Base-by-base conservation (phyloP, 2,329 filamentous ascomycete species). In the Trichoderma guizhouense region DNA sequence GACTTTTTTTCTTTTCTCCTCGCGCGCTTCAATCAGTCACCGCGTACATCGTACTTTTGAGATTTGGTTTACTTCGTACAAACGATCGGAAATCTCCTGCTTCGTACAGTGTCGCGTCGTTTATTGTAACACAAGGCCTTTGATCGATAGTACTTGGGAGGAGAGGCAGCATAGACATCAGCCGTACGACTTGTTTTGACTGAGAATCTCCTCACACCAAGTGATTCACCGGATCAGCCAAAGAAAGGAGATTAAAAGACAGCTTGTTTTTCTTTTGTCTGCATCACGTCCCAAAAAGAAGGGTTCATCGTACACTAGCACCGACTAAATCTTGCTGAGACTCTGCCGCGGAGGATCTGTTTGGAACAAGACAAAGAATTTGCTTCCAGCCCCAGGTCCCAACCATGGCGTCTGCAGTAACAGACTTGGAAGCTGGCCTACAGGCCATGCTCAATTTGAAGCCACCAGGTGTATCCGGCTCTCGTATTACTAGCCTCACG, bases 371-470 rank as follows among this genome's bases (percentile, higher is more conserved):
- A 32, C 39, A 21, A 30, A 24, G 32, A 60, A 24, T 55, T 71
- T 61, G 55, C 71, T 57, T 72, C 61, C 66, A 34, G 57, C 72
- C 47, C 64, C 60, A 74, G 66, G 84, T 77, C 69, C 58, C 82
- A 93, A 93, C 53, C 82, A 93, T 94, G 90, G 90, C 92, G 82
- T 92, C 93, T 81, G 90, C 93, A 83, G 92, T 97, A 89, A 90
- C 93, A 85, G 95, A 98, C 82, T 86, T 99, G 84, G 95, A 97
- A 84, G 88, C 90, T 79, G 92, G 93, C 83, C 89, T 99, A 80
- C 93, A 96, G 86, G 95, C 93, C 79, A 95, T 99, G 91, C 92
- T 95, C 79, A 88, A 88, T 76, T 87, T 98, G 79, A 98, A 97
- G 84, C 92, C 96, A 58, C 96, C 96, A 68, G 96, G 96, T 80